A percentile compares a stretch with the other conserved stretches of the same genome.
These are phyloP conservation scores for Delonix regia DNA, from an alignment of 306 rosid genomes.

Conservation along the genomic window DNA sequence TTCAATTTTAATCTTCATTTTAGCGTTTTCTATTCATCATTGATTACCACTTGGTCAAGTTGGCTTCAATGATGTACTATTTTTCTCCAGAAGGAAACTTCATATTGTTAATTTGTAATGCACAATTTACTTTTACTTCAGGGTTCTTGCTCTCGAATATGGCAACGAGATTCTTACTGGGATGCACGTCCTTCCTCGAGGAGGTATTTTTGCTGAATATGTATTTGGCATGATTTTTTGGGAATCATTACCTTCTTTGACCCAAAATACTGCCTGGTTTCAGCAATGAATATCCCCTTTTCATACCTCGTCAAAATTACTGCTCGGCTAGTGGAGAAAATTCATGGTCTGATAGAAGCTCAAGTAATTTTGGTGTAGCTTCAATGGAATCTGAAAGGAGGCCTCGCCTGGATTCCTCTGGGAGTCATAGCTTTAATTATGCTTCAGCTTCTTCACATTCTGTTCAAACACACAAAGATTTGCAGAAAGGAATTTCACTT, in stretches of 20 bases:
- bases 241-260: slow-evolving; percentile 32
- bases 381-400: slow-evolving; percentile 95
- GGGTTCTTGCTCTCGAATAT: slow-evolving; percentile 98
- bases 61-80: slow-evolving; percentile 15
- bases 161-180: slow-evolving; percentile 97
- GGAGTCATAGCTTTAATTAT: slow-evolving; percentile 75
- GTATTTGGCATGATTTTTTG: slow-evolving; percentile 25
- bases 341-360: slow-evolving; percentile 95
- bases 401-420: slow-evolving; percentile 74
- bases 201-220: slow-evolving; percentile 57
- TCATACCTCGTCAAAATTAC: slow-evolving; percentile 91
- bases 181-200: slow-evolving; percentile 82
- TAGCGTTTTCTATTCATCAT: background rate
- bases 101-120: slow-evolving; percentile 2
- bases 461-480: slow-evolving; percentile 73
- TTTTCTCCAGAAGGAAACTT: background rate
- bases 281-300: slow-evolving; percentile 95
- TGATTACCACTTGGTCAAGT: background rate
- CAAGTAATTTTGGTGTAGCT: slow-evolving; percentile 89
- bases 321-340: slow-evolving; percentile 84
- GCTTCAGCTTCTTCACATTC: slow-evolving; percentile 81
- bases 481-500: slow-evolving; percentile 95
- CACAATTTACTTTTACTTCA: slow-evolving; percentile 36
- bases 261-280: slow-evolving; percentile 37
- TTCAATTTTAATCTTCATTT: background rate